Percentiles rank a stretch among this genome's conserved stretches.
These are phyloP conservation scores for Cladophialophora psammophila DNA, from an alignment of 2,329 filamentous ascomycete species.

Conservation along the genomic window DNA sequence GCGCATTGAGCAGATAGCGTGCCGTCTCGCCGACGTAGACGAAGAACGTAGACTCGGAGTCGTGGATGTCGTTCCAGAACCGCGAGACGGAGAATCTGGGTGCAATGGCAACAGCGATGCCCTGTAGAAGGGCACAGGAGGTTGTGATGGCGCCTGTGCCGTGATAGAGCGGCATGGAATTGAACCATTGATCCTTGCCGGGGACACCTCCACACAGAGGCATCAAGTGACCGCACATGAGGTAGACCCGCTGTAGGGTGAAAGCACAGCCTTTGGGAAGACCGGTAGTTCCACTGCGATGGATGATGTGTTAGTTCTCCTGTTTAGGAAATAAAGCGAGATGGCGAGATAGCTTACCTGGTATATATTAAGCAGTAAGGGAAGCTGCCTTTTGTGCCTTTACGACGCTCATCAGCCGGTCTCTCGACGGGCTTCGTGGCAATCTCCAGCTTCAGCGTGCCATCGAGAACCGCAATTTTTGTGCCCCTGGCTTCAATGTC, in stretches of 20 bases:
- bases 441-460: conserved; percentile 57
- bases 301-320: neutral
- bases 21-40: conserved; percentile 62
- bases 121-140: conserved; percentile 60
- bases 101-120: conserved; percentile 53
- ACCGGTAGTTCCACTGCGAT: conserved; percentile 65
- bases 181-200: conserved; percentile 70
- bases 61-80: conserved; percentile 42
- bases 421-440: conserved; percentile 57
- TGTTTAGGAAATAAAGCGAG: neutral
- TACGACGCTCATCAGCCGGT: conserved; percentile 64
- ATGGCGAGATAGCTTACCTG: conserved; percentile 49
- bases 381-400: conserved; percentile 58
- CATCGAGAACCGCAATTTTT: conserved; percentile 66
- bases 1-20: conserved; percentile 56
- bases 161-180: conserved; percentile 80
- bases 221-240: conserved; percentile 43
- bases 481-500: conserved; percentile 60
- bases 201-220: conserved; percentile 22
- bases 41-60: conserved; percentile 62
- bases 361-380: conserved; percentile 75
- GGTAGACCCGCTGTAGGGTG: conserved; percentile 58
- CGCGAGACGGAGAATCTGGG: conserved; percentile 45
- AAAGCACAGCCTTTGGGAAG: conserved; percentile 75
- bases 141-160: conserved; percentile 72